Evolutionary conservation across 2,329 filamentous ascomycete species (phyloP), one percentile per base, ranked within the genome.

Genomic region (Trichoderma sp.): DNA sequence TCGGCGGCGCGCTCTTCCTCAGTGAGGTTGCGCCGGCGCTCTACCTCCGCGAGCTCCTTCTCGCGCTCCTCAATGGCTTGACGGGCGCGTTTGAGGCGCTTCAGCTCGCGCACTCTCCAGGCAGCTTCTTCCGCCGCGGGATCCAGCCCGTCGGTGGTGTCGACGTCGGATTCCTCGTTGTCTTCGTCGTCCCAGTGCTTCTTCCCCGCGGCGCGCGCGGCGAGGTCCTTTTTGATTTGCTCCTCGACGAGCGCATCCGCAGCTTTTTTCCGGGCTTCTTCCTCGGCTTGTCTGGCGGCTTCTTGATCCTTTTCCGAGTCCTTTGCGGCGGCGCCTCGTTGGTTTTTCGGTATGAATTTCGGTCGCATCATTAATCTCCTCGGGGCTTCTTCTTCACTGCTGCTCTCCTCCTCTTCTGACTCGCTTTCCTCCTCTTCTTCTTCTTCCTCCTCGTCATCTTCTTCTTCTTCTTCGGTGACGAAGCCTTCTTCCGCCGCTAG

Each of bases 51-150:
- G 58, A 92, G 88, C 82, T 98, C 95, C 74, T 88, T 89, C 84
- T 99, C 96, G 39, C 90, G 89, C 74, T 88, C 88, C 79, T 97
- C 94, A 76, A 99, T 95, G 2, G 90, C 90, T 76, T 94, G 91
- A 30, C 96, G 90, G 76, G 96, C 93, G 65, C 96, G 90, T 83
- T 95, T 95, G 75, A 98, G 90, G 9, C 96, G 92, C 81, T 91
- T 92, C 55, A 99, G 86, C 82, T 99, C 96, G 63, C 96, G 91
- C 64, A 99, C 86, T 79, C 95, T 96, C 95, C 96, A 99, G 0
- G 95, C 94, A 7, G 94, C 94, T 74, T 92, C 89, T 81, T 99
- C 96, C 8, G 93, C 94, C 74, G 92, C 94, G 0, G 93, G 93
- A 80, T 98, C 94, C 3, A 95, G 77, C 43, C 90, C 93, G 79